Evolutionary conservation across 768 basidiomycete species (phyloP).

Genomic region (Podaxis sp.): DNA sequence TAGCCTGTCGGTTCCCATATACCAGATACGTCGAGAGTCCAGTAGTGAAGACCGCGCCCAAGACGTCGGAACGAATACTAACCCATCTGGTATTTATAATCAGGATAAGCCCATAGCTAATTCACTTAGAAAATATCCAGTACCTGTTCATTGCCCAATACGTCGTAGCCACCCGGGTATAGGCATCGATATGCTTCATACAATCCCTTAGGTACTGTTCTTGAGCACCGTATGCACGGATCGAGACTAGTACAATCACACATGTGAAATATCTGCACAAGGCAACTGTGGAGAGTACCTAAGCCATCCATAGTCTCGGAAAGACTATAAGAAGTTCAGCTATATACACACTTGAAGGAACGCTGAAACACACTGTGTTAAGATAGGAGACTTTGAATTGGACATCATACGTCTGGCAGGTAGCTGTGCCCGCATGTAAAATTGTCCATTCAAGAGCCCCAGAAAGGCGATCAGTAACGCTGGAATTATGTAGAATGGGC

Average conservation of each 20-base stretch:
- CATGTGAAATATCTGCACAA: background rate
- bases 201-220: constrained; percentile 43
- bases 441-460: constrained; percentile 40
- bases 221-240: constrained; percentile 66
- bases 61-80: constrained; percentile 52
- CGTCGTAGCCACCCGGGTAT: constrained; percentile 35
- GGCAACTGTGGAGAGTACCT: constrained; percentile 25
- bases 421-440: constrained; percentile 44
- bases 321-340: background rate
- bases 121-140: constrained; percentile 20
- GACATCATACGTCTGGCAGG: constrained; percentile 32
- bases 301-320: constrained; percentile 49
- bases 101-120: constrained; percentile 38
- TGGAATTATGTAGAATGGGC: constrained; percentile 43
- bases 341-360: constrained; percentile 16
- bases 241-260: constrained; percentile 35
- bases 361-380: constrained; percentile 42
- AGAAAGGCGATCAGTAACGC: constrained; percentile 38
- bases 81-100: constrained; percentile 39
- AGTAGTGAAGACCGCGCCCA: constrained; percentile 57
- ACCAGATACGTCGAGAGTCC: constrained; percentile 56
- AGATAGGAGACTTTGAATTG: constrained; percentile 36
- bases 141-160: constrained; percentile 11
- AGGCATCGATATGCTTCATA: constrained; percentile 51
- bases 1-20: constrained; percentile 36